Conservation (phyloP, 2,329 filamentous ascomycete genomes). For the Fusarium chlamydosporum region DNA sequence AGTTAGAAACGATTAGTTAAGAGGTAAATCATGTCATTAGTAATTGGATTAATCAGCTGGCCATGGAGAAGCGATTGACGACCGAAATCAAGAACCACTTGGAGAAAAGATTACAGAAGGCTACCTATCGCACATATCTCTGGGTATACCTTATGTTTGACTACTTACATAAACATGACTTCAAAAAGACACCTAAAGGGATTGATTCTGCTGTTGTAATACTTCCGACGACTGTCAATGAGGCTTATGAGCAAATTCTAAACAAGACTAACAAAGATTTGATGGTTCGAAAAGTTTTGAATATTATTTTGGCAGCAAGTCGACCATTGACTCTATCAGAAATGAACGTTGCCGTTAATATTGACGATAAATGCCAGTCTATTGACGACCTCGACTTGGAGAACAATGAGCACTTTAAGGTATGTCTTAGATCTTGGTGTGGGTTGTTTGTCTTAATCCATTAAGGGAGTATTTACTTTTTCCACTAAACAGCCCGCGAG, state of each 20-base stretch:
- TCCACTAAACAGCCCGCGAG: constrained; percentile 54
- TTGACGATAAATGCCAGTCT: constrained; percentile 28
- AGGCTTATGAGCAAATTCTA: constrained; percentile 52
- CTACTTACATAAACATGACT: constrained; percentile 43
- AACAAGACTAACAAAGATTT: constrained; percentile 31
- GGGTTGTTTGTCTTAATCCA: constrained; percentile 52
- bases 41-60: constrained; percentile 45
- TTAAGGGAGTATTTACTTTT: constrained; percentile 50
- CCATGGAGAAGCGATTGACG: constrained; percentile 17
- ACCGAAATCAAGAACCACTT: constrained; percentile 38
- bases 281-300: constrained; percentile 40
- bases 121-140: constrained; percentile 55
- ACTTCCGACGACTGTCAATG: constrained; percentile 50
- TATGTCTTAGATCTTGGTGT: constrained; percentile 44
- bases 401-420: constrained; percentile 38
- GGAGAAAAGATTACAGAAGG: constrained; percentile 31
- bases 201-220: constrained; percentile 37
- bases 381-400: constrained; percentile 45
- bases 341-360: constrained; percentile 50
- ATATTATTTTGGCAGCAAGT: constrained; percentile 48
- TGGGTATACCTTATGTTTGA: constrained; percentile 57
- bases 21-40: constrained; percentile 57
- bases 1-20: constrained; percentile 54
- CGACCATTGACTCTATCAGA: constrained; percentile 50
- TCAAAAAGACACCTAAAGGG: constrained; percentile 44